phyloP scores from a whole-genome alignment of 495 filamentous ascomycete genomes.

The Neurospora sp. region DNA sequence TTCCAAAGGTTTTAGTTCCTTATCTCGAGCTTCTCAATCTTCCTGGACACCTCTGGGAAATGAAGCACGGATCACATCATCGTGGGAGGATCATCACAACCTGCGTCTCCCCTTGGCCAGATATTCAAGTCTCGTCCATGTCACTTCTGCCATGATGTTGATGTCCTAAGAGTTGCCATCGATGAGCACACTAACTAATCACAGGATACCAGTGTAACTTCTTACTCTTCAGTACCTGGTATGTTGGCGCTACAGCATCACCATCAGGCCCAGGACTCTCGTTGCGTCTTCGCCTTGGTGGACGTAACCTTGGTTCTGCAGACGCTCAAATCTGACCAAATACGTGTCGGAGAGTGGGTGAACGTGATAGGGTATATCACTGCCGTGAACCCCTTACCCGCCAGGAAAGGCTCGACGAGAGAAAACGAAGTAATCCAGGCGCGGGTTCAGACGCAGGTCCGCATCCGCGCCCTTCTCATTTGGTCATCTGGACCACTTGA shows the following conservation, averaged over 20 bases:
- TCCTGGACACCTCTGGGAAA: conserved; percentile 1
- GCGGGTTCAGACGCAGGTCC: conserved; percentile 14
- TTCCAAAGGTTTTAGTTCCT: conserved; percentile 14
- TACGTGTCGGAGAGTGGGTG: conserved; percentile 74
- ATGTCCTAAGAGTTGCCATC: not conserved
- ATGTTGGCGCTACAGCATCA: conserved; percentile 54
- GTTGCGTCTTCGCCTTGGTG: conserved; percentile 41
- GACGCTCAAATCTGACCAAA: conserved; percentile 50
- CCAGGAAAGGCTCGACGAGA: not conserved
- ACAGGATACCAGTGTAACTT: conserved; percentile 47
- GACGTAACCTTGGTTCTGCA: conserved; percentile 63
- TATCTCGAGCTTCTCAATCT: not conserved
- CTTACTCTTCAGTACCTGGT: conserved; percentile 52
- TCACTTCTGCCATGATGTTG: not conserved
- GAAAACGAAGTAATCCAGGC: not conserved
- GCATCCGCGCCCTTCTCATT: conserved; percentile 55
- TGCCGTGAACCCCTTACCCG: conserved; percentile 11
- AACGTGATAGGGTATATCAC: conserved; percentile 80
- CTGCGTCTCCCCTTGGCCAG: not conserved
- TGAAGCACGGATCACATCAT: not conserved
- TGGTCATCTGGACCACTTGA: conserved; percentile 56
- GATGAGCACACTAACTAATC: conserved; percentile 4
- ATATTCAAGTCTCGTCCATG: not conserved
- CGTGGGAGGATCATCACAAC: not conserved
- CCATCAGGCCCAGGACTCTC: conserved; percentile 41